Base-by-base conservation (phyloP, 306 rosid genomes). In the Vigna trinervia region DNA sequence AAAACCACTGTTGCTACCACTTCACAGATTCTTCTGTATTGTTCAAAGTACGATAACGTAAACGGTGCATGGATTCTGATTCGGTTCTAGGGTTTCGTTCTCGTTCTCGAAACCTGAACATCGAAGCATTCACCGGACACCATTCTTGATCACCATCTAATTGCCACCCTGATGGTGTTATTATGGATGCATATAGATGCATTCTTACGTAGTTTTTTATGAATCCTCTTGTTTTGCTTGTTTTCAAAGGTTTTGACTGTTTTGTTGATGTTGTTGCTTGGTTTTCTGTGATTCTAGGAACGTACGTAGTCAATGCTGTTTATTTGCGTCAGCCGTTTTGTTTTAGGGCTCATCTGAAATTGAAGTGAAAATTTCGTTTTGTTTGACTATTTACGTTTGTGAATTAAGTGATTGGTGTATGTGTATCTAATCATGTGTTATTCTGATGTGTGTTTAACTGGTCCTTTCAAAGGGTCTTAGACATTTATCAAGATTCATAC, bases 261-360 rank as follows among this genome's bases (percentile, higher is more conserved):
- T 74, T 46, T 72, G 15, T 15, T 41, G 19, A 4, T 51, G 13
- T 51, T 76, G 19, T 36, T 52, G 67, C 2, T 12, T 41, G 7
- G 6, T 69, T 30, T 39, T 65, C 51, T 46, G 71, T 59, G 3
- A 61, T 61, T 26, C 15, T 45, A 61, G 15, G 64, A 50, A 51
- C 26, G 47, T 59, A 15, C 12, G 7, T 70, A 8, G 53, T 47
- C 43, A 12, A 17, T 56, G n/a, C 7, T 60, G 53, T 61, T 57
- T 78, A 9, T 60, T 60, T 50, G 34, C 56, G 5, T 19, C 23
- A 50, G 20, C 65, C 36, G 41, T 47, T 71, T 39, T 79, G 54
- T 61, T 71, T 71, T 36, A 13, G 28, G 64, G 13, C 64, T 76
- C 11, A 23, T 76, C 19, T 51, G 20, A 64, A 65, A 51, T 38